These are phyloP conservation scores for Flaveria floridana DNA, from an alignment of 140 eudicot species.

Conservation along the genomic window DNA sequence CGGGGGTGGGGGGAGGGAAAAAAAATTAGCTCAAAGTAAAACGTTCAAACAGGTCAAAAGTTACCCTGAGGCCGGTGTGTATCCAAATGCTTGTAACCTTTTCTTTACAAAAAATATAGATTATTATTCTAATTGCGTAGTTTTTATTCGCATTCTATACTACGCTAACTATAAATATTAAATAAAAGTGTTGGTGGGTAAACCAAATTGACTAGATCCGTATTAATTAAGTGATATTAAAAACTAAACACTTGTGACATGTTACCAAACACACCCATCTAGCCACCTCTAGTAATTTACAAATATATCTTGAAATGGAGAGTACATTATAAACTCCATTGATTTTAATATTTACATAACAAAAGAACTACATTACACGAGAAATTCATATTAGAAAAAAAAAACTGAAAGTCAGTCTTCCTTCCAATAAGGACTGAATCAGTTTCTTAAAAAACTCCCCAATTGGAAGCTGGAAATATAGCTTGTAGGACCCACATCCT, in stretches of 20 bases:
- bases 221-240: neutral
- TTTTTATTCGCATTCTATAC: neutral
- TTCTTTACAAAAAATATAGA: neutral
- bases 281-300: neutral
- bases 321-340: neutral
- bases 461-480: neutral
- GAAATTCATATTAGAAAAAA: neutral
- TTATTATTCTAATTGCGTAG: neutral
- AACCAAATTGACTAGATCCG: neutral
- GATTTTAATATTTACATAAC: neutral
- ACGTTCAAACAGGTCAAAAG: neutral
- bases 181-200: neutral
- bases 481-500: neutral
- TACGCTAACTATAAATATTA: neutral
- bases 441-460: neutral
- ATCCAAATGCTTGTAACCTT: neutral
- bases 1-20: neutral
- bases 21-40: neutral
- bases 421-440: neutral
- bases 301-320: neutral
- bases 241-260: neutral
- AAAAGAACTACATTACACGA: neutral
- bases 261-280: slow-evolving; percentile 4
- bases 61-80: neutral
- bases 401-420: neutral